Conservation (phyloP, 208 protist genomes). For the Trichomonas tenax region DNA sequence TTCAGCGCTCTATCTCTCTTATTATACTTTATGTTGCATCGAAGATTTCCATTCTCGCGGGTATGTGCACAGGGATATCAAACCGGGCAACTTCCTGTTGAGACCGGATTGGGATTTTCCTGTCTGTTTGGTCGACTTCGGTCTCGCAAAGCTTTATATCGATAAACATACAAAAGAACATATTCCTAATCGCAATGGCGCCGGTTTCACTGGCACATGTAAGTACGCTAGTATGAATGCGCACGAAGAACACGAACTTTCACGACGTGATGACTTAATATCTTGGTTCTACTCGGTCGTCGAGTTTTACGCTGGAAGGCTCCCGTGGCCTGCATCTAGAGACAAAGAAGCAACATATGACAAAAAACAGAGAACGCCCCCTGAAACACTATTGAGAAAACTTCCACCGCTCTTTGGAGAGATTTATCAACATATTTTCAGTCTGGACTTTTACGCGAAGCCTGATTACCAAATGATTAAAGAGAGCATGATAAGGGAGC, state of each 20-base stretch:
- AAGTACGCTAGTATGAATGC: not conserved
- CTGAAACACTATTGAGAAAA: no score
- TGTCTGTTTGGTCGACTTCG: not conserved
- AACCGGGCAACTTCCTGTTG: not conserved
- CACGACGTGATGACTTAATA: slow-evolving; percentile 5
- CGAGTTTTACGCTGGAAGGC: not conserved
- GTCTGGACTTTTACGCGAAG: no score
- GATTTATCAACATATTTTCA: no score
- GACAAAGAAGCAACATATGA: not conserved
- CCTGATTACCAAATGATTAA: no score
- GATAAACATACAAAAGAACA: not conserved
- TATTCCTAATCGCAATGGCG: not conserved
- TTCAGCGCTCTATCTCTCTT: not conserved
- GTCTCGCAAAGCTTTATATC: not conserved
- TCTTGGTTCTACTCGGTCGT: not conserved
- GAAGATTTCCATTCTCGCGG: not conserved
- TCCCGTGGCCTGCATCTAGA: not conserved
- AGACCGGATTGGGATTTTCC: not conserved
- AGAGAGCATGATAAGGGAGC: no score
- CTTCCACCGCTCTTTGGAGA: no score
- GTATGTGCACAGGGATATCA: not conserved
- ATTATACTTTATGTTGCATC: not conserved
- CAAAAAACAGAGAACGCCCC: not conserved
- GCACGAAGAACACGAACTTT: not conserved
- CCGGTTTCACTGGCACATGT: not conserved